Conservation (phyloP, 768 basidiomycete genomes). For the Chiua virens region DNA sequence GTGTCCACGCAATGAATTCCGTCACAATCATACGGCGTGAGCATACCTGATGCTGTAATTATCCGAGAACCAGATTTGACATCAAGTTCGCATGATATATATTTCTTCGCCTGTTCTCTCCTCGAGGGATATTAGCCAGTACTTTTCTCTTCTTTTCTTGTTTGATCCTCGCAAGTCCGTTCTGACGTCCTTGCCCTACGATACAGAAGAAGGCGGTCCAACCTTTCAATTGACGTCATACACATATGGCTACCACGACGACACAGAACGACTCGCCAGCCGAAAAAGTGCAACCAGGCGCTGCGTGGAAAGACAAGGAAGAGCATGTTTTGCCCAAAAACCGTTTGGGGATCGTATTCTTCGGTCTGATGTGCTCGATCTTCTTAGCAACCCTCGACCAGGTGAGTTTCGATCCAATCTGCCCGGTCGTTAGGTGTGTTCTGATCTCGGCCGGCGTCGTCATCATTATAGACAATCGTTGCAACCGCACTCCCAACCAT, state of each 20-base stretch:
- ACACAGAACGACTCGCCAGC: neutral
- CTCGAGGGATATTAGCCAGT: too few species aligned
- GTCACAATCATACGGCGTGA: too few species aligned
- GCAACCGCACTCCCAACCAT: conserved; percentile 79
- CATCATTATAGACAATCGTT: conserved; percentile 53
- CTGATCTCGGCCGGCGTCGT: neutral
- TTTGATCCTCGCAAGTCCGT: too few species aligned
- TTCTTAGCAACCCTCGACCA: conserved; percentile 57
- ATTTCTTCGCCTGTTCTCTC: too few species aligned
- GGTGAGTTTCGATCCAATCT: conserved; percentile 31
- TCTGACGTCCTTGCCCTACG: too few species aligned
- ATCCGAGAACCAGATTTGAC: too few species aligned
- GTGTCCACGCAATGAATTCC: too few species aligned
- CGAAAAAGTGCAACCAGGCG: conserved; percentile 40
- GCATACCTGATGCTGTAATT: too few species aligned
- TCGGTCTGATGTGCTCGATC: conserved; percentile 31
- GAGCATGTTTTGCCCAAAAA: conserved; percentile 51
- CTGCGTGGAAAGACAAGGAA: conserved; percentile 56
- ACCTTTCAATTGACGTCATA: neutral
- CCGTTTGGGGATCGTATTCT: conserved; percentile 23
- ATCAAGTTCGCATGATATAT: too few species aligned
- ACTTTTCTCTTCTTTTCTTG: too few species aligned
- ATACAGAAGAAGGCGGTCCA: too few species aligned
- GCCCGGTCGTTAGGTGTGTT: neutral
- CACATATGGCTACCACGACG: conserved; percentile 6